Base-by-base conservation (phyloP, 805 yeast genomes). In the Torulaspora gathmanii region DNA sequence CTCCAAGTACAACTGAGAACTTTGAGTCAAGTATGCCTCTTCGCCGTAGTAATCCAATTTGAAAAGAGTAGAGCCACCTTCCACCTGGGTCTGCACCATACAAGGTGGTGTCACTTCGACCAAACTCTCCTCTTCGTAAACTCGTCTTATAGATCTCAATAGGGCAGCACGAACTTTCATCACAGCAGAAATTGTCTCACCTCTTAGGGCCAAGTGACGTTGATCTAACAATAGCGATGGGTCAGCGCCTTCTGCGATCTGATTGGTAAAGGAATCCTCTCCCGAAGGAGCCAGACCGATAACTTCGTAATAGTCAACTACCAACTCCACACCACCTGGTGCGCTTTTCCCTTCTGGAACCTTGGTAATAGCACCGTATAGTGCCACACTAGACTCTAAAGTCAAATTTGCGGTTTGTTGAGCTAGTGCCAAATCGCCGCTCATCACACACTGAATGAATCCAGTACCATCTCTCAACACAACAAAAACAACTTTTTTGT, bases 31-130 rank as follows among this genome's bases (percentile, higher is more conserved):
- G 70, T 73, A 93, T 9, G 99, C 98, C 67, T 90, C 93, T 73
- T 93, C 95, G 44, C 96, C 98, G 67, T 93, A 93, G 74, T 95
- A 93, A 67, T 86, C 85, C 73, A 93, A 74, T 61, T 83, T 81
- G 76, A 93, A 93, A 63, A 93, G 75, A 13, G 99, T 93, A 31
- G 97, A 86, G 44, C 99, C 99, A 67, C 99, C 99, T 73, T 93
- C 99, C 49, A 93, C 99, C 74, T 93, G 98, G 31, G 96, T 90
- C 73, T 93, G 99, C 45, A 93, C 99, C 98, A 93, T 93, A 71
- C 98, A 90, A 62, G 99, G 99, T 37, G 99, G 97, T 31, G 98
- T 93, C 49, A 95, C 96, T 75, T 93, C 99, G 26, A 80, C 71
- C 42, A 90, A 62, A 27, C 79, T 77, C 70, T 83, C 87, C 61